Base-by-base conservation (phyloP, 106 monocot species). In the Chionographis japonica region DNA sequence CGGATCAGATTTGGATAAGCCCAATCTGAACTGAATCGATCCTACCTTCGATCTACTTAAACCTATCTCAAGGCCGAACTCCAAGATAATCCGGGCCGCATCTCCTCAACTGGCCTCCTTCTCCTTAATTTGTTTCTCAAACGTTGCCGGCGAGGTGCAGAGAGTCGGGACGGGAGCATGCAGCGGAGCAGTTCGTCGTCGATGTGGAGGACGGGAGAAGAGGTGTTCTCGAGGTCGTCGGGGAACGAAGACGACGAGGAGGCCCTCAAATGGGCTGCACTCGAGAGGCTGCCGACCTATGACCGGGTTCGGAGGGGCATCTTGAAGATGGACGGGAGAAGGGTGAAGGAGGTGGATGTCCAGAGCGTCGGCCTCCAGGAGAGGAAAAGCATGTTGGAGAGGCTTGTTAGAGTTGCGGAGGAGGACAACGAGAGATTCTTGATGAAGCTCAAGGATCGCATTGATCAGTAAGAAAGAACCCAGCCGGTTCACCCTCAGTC, bases 381-480 rank as follows among this genome's bases (percentile, higher is more conserved):
- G 61, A 79, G 72, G 63, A 70, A 75, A 70, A 56, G 57, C 3
- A 14, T 92, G 62, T 19, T 92, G 20, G 78, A 80, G 71, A 80
- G 83, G 50, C 68, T 92, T 6, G 75, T 92, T 8, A 72, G 69
- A 16, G 85, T 66, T 11, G 72, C 80, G 0, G 85, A 90, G 65
- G 91, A 88, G 62, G 92, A 92, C 69, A 81, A 88, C 20, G 85
- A 85, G 78, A 64, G 46, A 60, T 80, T 92, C 73, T 69, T 92
- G 55, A 58, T 80, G 56, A 86, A 84, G 76, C 88, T 93, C 58
- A 83, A 66, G 74, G 69, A 84, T 15, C 80, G 93, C 9, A 81
- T 93, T 18, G 83, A 89, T 5, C 58, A 83, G 92, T 92, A 50
- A 56, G 46, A 46, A 46, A n/a, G n/a, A n/a, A n/a, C n/a, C n/a